Evolutionary conservation across 441 rosid genomes (phyloP).

Genomic region (Populus hybrid): DNA sequence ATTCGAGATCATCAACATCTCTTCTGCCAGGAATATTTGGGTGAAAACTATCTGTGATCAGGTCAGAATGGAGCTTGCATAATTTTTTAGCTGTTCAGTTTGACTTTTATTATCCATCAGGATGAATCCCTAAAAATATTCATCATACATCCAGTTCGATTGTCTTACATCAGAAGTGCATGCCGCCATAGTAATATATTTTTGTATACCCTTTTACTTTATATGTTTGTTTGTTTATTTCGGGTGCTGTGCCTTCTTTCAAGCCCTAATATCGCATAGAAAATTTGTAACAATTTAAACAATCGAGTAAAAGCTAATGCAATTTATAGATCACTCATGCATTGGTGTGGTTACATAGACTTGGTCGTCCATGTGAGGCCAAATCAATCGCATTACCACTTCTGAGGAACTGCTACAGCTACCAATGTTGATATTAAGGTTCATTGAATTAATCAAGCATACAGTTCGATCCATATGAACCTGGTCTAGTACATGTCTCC

Average conservation of each 20-base stretch:
- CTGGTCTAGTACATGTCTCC: too few relatives aligned
- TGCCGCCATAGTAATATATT: neutral
- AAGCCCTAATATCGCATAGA: neutral
- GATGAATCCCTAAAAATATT: neutral
- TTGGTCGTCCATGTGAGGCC: too few relatives aligned
- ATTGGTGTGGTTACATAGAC: too few relatives aligned
- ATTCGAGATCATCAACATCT: constrained; percentile 54
- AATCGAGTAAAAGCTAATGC: neutral
- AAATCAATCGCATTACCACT: too few relatives aligned
- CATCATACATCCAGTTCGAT: neutral
- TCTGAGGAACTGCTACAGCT: too few relatives aligned
- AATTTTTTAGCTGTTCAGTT: neutral
- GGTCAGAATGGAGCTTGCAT: neutral
- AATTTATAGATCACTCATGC: too few relatives aligned
- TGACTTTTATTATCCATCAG: neutral
- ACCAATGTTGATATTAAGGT: too few relatives aligned
- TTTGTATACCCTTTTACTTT: neutral
- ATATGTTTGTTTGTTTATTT: too few relatives aligned
- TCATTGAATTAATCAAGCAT: too few relatives aligned
- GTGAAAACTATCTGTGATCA: constrained; percentile 8
- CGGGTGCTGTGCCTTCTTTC: neutral
- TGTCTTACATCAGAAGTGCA: neutral
- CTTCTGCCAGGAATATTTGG: constrained; percentile 46
- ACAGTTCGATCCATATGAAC: too few relatives aligned
- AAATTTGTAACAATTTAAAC: neutral